A percentile compares a stretch with the other conserved stretches of the same genome.
Conservation (phyloP, 1,284 basidiomycete species). For the Volvariella volvacea region DNA sequence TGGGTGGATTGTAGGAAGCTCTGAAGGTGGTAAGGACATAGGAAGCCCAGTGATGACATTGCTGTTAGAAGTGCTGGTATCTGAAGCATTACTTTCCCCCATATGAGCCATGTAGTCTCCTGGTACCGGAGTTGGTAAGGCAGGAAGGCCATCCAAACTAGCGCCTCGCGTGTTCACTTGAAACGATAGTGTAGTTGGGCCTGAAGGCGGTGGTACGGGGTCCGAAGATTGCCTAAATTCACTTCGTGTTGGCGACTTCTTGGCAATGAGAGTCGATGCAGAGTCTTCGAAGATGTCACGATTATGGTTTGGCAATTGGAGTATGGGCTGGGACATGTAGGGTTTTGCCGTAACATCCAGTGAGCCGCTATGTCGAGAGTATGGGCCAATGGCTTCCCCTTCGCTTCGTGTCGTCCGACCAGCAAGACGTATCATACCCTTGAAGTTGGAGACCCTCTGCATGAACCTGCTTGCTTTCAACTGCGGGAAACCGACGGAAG, state of each 20-base stretch:
- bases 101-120: neutral
- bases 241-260: neutral
- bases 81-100: neutral
- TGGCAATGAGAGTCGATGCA: neutral
- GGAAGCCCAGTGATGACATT: neutral
- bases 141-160: neutral
- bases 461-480: constrained; percentile 28
- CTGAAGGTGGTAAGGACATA: neutral
- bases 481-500: no score
- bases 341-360: constrained; percentile 30
- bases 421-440: constrained; percentile 21
- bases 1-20: neutral
- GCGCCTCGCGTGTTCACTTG: neutral
- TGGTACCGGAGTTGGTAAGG: neutral
- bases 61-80: neutral
- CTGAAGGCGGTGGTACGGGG: neutral
- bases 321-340: constrained; percentile 35
- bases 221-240: neutral
- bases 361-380: constrained; percentile 17
- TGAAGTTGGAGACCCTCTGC: constrained; percentile 30
- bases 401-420: constrained; percentile 15
- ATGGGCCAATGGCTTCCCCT: constrained; percentile 15
- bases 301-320: constrained; percentile 18
- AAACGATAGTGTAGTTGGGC: neutral
- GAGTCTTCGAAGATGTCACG: constrained; percentile 14